A percentile compares a stretch with the other conserved stretches of the same genome.
Conservation (phyloP, 352 stramenopile species). For the Globisporangium cystogenes region DNA sequence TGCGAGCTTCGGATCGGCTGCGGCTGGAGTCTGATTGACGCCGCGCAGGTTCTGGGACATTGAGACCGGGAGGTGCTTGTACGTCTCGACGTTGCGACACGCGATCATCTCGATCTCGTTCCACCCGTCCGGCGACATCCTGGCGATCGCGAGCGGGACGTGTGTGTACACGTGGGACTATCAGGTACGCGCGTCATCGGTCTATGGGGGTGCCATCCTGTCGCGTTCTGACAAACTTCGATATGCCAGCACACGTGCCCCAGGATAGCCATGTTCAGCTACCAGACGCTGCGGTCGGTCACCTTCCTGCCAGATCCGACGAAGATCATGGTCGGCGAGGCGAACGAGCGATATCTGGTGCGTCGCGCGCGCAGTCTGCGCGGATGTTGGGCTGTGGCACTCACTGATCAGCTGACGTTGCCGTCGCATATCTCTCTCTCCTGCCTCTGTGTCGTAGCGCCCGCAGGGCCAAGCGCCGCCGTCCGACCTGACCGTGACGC, state of each 20-base stretch:
- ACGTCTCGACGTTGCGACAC: conserved; percentile 90
- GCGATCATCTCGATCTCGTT: conserved; percentile 98
- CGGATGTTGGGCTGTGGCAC: neutral
- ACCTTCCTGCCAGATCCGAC: conserved; percentile 90
- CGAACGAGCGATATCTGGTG: conserved; percentile 88
- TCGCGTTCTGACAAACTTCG: neutral
- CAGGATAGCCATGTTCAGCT: conserved; percentile 87
- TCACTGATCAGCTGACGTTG: neutral
- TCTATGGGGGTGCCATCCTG: neutral
- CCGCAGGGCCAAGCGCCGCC: conserved; percentile 66
- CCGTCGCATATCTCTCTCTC: conserved; percentile 1
- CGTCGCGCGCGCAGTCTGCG: conserved; percentile 8
- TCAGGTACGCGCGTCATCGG: conserved; percentile 34
- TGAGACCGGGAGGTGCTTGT: conserved; percentile 88
- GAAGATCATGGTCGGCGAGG: conserved; percentile 93
- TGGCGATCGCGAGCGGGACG: conserved; percentile 94
- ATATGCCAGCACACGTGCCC: conserved; percentile 57
- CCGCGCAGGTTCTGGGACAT: conserved; percentile 80
- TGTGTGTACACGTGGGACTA: conserved; percentile 96
- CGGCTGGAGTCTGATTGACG: neutral
- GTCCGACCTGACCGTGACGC: conserved; percentile 90
- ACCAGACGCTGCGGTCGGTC: conserved; percentile 90
- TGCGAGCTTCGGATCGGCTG: neutral
- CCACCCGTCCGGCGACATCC: conserved; percentile 90
- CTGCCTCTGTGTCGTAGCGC: conserved; percentile 24